Conservation (phyloP, 2,329 filamentous ascomycete genomes). For the Coniochaeta sp. region DNA sequence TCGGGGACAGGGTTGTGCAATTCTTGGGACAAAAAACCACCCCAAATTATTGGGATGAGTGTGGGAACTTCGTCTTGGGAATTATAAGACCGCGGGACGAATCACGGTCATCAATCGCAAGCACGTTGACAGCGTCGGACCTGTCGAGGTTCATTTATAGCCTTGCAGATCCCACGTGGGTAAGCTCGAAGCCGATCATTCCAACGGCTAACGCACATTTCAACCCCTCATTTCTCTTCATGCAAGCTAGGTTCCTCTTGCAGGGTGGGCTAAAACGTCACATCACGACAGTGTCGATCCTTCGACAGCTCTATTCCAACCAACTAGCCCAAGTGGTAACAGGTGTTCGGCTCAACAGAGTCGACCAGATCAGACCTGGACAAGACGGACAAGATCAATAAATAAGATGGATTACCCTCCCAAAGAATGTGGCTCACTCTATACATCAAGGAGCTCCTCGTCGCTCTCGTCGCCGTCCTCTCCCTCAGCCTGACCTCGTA, state of each 20-base stretch:
- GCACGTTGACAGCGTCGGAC: not conserved
- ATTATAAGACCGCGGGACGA: no score
- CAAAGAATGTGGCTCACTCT: not conserved
- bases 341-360: no score
- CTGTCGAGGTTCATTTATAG: not conserved
- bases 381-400: not conserved
- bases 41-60: no score
- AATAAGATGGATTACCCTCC: not conserved
- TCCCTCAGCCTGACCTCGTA: not conserved
- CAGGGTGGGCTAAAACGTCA: no score
- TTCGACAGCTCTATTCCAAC: no score
- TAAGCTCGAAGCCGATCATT: no score
- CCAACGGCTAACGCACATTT: not conserved
- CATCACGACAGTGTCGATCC: no score
- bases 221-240: not conserved
- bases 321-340: no score
- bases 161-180: not conserved
- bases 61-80: no score
- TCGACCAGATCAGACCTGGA: not conserved
- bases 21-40: no score
- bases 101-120: not conserved
- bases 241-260: no score
- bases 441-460: not conserved
- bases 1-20: no score
- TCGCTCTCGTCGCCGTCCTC: not conserved